A percentile compares a stretch with the other conserved stretches of the same genome.
Conservation (phyloP, 305 asterid species). For the Ilex paraguariensis region DNA sequence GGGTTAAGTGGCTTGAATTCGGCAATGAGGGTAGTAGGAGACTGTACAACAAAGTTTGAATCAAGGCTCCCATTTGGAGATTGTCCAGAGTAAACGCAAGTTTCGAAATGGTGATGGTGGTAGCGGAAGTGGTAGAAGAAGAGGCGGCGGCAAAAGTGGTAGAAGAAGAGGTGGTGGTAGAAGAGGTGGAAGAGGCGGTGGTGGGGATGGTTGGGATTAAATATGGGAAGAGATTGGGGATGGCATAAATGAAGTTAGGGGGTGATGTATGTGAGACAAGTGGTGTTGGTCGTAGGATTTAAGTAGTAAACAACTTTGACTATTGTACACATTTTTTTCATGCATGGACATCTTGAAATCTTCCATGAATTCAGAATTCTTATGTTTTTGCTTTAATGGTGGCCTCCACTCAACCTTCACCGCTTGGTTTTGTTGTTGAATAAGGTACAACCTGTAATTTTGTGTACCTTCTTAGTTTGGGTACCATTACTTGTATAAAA, state of each 20-base stretch:
- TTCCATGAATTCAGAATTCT: no score
- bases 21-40: not conserved
- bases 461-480: no score
- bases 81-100: not conserved
- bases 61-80: slow-evolving; percentile 28
- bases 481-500: no score
- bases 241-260: slow-evolving; percentile 5
- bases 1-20: slow-evolving; percentile 25
- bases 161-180: no score
- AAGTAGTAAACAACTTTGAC: no score
- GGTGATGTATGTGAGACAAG: slow-evolving; percentile 8
- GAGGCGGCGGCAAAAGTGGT: not conserved
- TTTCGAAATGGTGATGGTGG: not conserved
- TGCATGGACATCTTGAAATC: no score
- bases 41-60: not conserved
- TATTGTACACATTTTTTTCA: no score
- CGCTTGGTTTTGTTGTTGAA: no score
- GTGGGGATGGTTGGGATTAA: not conserved
- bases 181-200: not conserved
- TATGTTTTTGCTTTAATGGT: no score
- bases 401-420: no score
- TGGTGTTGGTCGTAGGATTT: slow-evolving; percentile 10
- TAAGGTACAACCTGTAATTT: no score
- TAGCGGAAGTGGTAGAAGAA: not conserved
- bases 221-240: not conserved